A percentile compares a stretch with the other conserved stretches of the same genome.
Evolutionary conservation across 2,329 filamentous ascomycete species (phyloP).

Genomic region (Xylariales sp.): DNA sequence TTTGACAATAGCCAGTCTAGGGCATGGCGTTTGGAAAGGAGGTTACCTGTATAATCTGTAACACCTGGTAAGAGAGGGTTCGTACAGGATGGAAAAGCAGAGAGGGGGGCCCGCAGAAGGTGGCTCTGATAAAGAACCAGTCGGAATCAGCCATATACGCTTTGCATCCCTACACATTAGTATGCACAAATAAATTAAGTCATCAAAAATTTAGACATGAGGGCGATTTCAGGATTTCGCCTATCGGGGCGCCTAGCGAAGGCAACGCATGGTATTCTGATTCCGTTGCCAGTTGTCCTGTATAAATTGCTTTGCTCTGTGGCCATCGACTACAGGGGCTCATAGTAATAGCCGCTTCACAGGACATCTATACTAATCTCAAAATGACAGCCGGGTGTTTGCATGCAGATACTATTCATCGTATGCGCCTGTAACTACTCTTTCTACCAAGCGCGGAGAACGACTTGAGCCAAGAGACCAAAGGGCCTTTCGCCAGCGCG

Average conservation of each 20-base stretch:
- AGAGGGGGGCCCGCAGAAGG: conserved; percentile 2
- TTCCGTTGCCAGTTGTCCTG: background rate
- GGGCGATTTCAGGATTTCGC: background rate
- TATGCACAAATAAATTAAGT: conserved; percentile 22
- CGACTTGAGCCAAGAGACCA: background rate
- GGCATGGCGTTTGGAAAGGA: conserved; percentile 36
- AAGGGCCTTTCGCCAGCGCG: background rate
- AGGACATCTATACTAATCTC: too few species aligned
- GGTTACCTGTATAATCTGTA: conserved; percentile 12
- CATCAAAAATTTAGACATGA: background rate
- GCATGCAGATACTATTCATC: too few species aligned
- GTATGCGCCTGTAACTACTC: background rate
- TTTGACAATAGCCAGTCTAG: conserved; percentile 19
- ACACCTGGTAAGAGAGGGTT: conserved; percentile 1
- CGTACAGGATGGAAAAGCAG: conserved; percentile 19
- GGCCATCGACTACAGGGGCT: too few species aligned
- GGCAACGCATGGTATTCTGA: background rate
- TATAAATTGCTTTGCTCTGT: too few species aligned
- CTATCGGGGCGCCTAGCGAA: background rate
- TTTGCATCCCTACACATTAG: background rate
- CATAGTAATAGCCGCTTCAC: too few species aligned
- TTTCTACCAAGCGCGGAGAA: background rate
- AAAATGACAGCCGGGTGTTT: too few species aligned
- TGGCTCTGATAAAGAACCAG: conserved; percentile 11
- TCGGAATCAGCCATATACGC: background rate